phyloP scores from a whole-genome alignment of 2,329 filamentous ascomycete species.

The Penicillium sp. region DNA sequence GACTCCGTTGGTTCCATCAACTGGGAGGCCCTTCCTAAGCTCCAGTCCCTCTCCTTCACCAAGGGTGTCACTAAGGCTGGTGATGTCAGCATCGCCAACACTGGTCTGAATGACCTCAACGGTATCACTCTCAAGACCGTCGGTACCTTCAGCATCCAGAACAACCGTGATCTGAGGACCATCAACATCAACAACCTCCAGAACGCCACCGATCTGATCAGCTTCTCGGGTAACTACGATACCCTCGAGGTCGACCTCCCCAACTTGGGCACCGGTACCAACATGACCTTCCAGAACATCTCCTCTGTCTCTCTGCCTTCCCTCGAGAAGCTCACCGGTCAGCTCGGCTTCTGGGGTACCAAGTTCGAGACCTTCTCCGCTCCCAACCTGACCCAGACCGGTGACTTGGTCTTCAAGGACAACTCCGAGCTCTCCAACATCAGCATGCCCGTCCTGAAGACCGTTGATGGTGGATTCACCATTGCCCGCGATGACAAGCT shows the following conservation, averaged over 20 bases:
- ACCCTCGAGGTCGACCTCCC: conserved; percentile 70
- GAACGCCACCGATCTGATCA: conserved; percentile 69
- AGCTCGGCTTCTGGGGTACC: conserved; percentile 82
- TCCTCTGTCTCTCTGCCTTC: conserved; percentile 70
- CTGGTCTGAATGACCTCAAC: conserved; percentile 71
- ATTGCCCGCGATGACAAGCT: conserved; percentile 89
- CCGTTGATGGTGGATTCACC: conserved; percentile 73
- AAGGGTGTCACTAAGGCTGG: conserved; percentile 64
- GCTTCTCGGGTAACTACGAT: conserved; percentile 76
- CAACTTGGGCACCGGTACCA: conserved; percentile 72
- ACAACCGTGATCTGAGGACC: conserved; percentile 76
- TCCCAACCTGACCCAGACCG: conserved; percentile 46
- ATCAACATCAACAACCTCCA: conserved; percentile 72
- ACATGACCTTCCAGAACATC: conserved; percentile 80
- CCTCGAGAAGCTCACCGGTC: conserved; percentile 69
- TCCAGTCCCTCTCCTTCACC: conserved; percentile 60
- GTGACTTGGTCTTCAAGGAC: conserved; percentile 56
- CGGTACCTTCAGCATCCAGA: conserved; percentile 75
- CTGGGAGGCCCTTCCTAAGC: conserved; percentile 68
- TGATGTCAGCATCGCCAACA: conserved; percentile 77
- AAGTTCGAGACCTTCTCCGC: conserved; percentile 43
- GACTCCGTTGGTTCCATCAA: conserved; percentile 63
- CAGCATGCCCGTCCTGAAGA: conserved; percentile 65
- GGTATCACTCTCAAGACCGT: conserved; percentile 78
- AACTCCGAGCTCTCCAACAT: conserved; percentile 66